A percentile compares a stretch with the other conserved stretches of the same genome.
Conservation (phyloP, 768 basidiomycete species). For the Naematelia aurantialba region DNA sequence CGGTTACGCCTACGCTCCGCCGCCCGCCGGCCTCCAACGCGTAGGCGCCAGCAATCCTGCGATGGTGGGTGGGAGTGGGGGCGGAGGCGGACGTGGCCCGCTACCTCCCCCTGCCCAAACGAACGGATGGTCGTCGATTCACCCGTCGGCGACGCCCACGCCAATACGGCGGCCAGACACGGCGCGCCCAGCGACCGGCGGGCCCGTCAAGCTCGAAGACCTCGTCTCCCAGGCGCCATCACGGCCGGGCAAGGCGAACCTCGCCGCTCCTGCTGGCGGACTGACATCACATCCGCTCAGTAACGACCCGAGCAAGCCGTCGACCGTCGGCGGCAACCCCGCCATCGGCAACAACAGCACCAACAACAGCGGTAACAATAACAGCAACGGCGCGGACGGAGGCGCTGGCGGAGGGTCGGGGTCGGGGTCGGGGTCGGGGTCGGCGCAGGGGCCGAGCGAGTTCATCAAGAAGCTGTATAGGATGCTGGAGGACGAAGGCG, state of each 20-base stretch:
- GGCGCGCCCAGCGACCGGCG: conserved; percentile 1
- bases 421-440: conserved; percentile 1
- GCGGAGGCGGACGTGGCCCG: neutral
- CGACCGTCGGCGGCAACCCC: too few species aligned
- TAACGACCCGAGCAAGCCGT: neutral
- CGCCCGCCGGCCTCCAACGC: neutral
- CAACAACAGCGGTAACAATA: too few species aligned
- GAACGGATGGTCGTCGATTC: conserved; percentile 4
- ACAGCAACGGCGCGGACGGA: neutral
- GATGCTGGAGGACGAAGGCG: conserved; percentile 43
- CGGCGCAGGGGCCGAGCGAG: conserved; percentile 27
- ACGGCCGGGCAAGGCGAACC: neutral
- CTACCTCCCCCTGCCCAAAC: neutral
- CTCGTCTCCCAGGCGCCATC: conserved; percentile 6
- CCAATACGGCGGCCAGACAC: neutral
- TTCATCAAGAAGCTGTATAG: conserved; percentile 48
- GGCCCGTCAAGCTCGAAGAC: conserved; percentile 21
- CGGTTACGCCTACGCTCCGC: too few species aligned
- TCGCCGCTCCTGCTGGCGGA: conserved; percentile 4
- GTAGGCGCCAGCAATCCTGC: neutral
- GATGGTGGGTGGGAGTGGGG: neutral
- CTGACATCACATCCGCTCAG: conserved; percentile 12
- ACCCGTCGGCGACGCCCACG: neutral
- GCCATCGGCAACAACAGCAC: too few species aligned
- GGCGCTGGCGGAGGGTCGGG: conserved; percentile 1